Conservation (phyloP, 768 basidiomycete species). For the Pulveroboletus sp. region DNA sequence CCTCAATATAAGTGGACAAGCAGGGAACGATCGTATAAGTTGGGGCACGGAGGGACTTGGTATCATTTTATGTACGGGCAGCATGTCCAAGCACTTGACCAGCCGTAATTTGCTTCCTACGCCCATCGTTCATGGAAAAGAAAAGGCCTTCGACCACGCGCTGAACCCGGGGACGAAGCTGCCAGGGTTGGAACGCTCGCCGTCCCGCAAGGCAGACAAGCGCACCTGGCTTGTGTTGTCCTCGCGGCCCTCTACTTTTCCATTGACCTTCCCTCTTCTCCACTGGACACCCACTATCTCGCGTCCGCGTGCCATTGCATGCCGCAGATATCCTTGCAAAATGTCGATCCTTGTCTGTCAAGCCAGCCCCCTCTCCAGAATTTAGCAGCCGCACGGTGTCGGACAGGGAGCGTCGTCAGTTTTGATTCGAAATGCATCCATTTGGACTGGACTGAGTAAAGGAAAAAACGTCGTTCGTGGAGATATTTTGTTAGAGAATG, state of each 20-base stretch:
- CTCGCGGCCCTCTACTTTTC: slow-evolving; percentile 16
- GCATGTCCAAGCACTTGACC: no score
- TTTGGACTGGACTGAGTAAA: slow-evolving; percentile 68
- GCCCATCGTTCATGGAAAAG: slow-evolving; percentile 12
- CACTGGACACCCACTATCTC: not conserved
- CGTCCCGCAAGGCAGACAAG: slow-evolving; percentile 4
- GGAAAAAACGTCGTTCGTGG: slow-evolving; percentile 56
- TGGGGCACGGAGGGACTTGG: no score
- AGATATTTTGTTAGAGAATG: slow-evolving; percentile 58
- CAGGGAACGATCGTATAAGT: no score
- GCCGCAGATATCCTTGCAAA: slow-evolving; percentile 34
- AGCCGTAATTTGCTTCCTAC: no score
- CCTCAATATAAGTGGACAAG: no score
- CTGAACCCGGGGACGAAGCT: not conserved
- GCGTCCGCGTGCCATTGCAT: slow-evolving; percentile 16
- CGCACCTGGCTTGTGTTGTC: slow-evolving; percentile 16
- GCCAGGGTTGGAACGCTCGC: not conserved
- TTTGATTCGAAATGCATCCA: slow-evolving; percentile 61
- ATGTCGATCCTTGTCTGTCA: slow-evolving; percentile 41
- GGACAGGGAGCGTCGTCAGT: slow-evolving; percentile 56
- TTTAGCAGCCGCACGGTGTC: slow-evolving; percentile 48
- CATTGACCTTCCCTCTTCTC: slow-evolving; percentile 6
- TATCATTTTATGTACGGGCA: no score
- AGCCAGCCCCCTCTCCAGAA: slow-evolving; percentile 40
- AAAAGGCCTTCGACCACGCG: slow-evolving; percentile 2